Evolutionary conservation across 495 filamentous ascomycete genomes (phyloP).

Genomic region (Penicillium pulvis): DNA sequence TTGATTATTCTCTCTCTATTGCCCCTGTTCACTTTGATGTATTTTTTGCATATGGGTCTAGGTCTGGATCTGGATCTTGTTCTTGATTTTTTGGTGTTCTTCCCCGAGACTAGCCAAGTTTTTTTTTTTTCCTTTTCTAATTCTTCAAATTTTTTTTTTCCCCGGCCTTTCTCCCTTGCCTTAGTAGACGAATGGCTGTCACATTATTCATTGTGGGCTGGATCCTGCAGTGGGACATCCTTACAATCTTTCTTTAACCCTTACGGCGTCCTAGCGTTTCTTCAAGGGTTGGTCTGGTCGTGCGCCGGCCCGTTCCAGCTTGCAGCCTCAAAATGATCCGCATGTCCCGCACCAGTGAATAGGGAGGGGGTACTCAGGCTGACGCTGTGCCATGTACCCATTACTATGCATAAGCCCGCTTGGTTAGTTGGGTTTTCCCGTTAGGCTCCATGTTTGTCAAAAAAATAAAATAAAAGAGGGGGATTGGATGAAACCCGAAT

Average conservation of each 20-base stretch:
- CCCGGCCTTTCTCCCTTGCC: not conserved
- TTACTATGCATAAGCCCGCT: slow-evolving; percentile 44
- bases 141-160: not conserved
- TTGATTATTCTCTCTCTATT: not conserved
- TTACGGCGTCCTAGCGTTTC: slow-evolving; percentile 38
- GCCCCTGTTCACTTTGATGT: not conserved
- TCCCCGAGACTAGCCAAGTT: slow-evolving; percentile 4
- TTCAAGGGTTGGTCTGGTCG: slow-evolving; percentile 45
- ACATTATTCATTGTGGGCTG: not conserved
- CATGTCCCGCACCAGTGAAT: slow-evolving; percentile 41
- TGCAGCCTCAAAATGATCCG: slow-evolving; percentile 56
- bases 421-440: slow-evolving; percentile 37
- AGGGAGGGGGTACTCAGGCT: slow-evolving; percentile 37
- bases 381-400: slow-evolving; percentile 41
- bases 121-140: not conserved
- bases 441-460: slow-evolving; percentile 44
- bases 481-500: slow-evolving; percentile 7
- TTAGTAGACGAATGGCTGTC: not conserved
- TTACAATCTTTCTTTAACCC: slow-evolving; percentile 8
- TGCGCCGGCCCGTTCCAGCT: slow-evolving; percentile 55
- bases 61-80: not conserved
- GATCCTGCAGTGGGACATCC: not conserved
- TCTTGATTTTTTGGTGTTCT: slow-evolving; percentile 3
- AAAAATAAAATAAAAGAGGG: slow-evolving; percentile 7
- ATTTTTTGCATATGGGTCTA: not conserved